Base-by-base conservation (phyloP, 2,329 filamentous ascomycete genomes). In the Beauveria sp. region DNA sequence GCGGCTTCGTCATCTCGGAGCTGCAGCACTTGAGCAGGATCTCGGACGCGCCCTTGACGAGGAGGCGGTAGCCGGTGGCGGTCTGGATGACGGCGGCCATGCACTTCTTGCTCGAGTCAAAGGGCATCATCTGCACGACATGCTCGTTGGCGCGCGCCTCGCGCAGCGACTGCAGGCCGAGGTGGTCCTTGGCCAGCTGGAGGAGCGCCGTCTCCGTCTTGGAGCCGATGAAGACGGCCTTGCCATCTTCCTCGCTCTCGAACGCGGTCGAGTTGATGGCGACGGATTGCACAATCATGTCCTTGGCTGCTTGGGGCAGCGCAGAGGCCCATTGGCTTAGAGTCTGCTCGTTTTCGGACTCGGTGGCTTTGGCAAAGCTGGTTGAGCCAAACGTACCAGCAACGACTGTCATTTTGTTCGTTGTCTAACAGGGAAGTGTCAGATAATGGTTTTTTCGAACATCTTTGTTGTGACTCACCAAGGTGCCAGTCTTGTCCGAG, bases 371-470 rank as follows among this genome's bases (percentile, higher is more conserved):
- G 16, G 67, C 14, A 59, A 79, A 79, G 61, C 69, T 73, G 26
- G 68, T 69, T 28, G 70, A 73, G 14, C 87, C 87, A 43, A 89
- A 73, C 2, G 86, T 85, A 38, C 87, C 87, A 48, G 88, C 85
- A 52, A 91, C 88, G 4, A 91, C 87, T 0, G 86, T 88, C 87
- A 89, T 89, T 71, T 87, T 87, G 68, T 89, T 89, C 62, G 89
- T 86, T 0, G 74, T 76, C 59, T 61, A 26, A 31, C 3, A n/a
- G 2, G 12, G 16, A 34, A 5, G 6, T 12, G n/a, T 63, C 45
- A 63, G 54, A 16, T 5, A 6, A 20, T 28, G 0, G 10, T 3
- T 5, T 2, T 28, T 6, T 28, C 4, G 7, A 42, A 1, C 1
- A 26, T 1, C 5, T 6, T 9, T 10, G 18, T 16, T 31, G 4